phyloP scores from a whole-genome alignment of 805 yeast species.

The Candida patagonica region DNA sequence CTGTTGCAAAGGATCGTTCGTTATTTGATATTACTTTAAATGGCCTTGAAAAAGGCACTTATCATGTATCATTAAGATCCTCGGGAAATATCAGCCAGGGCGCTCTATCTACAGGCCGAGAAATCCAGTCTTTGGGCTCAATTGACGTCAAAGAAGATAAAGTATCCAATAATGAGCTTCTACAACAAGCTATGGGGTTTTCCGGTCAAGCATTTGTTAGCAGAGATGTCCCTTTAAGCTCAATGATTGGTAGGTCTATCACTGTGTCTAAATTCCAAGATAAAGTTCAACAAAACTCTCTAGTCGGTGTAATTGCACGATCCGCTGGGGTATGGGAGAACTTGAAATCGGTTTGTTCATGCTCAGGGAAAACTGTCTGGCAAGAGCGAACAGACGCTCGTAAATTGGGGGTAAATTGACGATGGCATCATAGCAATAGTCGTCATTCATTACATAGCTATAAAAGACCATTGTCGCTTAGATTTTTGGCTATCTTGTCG shows the following conservation, averaged over 20 bases:
- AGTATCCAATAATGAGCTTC: slow-evolving; percentile 4
- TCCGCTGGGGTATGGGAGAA: slow-evolving; percentile 98
- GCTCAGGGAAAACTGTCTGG: slow-evolving; percentile 95
- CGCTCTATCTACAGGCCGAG: slow-evolving; percentile 28
- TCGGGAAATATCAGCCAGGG: slow-evolving; percentile 64
- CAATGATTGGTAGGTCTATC: slow-evolving; percentile 60
- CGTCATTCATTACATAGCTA: slow-evolving; percentile 5
- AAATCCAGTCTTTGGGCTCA: slow-evolving; percentile 30
- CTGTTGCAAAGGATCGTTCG: slow-evolving; percentile 43
- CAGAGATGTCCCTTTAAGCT: slow-evolving; percentile 38
- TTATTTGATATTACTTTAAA: slow-evolving; percentile 72
- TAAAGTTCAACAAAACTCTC: slow-evolving; percentile 18
- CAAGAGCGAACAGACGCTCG: slow-evolving; percentile 80
- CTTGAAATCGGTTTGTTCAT: slow-evolving; percentile 84
- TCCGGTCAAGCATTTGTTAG: slow-evolving; percentile 36
- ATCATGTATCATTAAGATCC: slow-evolving; percentile 58
- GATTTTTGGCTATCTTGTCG: slow-evolving; percentile 25
- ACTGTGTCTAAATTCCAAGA: slow-evolving; percentile 25
- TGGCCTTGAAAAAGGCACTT: slow-evolving; percentile 57
- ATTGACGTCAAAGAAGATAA: slow-evolving; percentile 13
- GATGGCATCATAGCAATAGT: neutral
- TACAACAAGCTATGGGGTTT: slow-evolving; percentile 11
- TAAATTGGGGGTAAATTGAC: slow-evolving; percentile 36
- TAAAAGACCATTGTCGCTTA: slow-evolving; percentile 24
- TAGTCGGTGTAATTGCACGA: slow-evolving; percentile 87